These are phyloP conservation scores for Ogataea polymorpha DNA, from an alignment of 805 yeast genomes.

Conservation along the genomic window DNA sequence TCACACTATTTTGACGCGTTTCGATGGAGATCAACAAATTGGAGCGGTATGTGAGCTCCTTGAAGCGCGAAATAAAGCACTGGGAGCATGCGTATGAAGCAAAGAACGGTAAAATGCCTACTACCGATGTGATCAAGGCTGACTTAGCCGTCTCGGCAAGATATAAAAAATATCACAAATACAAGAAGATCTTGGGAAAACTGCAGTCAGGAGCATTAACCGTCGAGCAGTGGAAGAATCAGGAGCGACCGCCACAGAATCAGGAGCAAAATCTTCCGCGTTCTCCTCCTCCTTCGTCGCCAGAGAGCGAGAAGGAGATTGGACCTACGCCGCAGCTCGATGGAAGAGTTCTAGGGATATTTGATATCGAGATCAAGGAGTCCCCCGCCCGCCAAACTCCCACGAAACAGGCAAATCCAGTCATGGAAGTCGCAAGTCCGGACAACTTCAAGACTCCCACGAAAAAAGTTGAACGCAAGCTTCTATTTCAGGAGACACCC, in stretches of 20 bases:
- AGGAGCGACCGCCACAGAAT: conserved; percentile 1
- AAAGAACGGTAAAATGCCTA: conserved; percentile 35
- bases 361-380: conserved; percentile 45
- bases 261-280: neutral
- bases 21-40: conserved; percentile 17
- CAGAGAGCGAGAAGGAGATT: conserved; percentile 37
- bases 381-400: conserved; percentile 20
- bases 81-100: conserved; percentile 51
- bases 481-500: conserved; percentile 18
- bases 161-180: conserved; percentile 35
- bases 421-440: conserved; percentile 1
- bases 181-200: conserved; percentile 16
- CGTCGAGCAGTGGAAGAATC: conserved; percentile 11
- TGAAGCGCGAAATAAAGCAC: conserved; percentile 45
- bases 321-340: conserved; percentile 89
- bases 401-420: neutral
- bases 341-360: conserved; percentile 71
- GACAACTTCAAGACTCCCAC: conserved; percentile 31
- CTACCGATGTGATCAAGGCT: conserved; percentile 44
- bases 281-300: conserved; percentile 9
- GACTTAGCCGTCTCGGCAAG: conserved; percentile 33
- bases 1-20: conserved; percentile 4
- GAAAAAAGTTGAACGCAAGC: conserved; percentile 23
- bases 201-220: conserved; percentile 15
- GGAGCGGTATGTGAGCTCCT: conserved; percentile 14